Conservation (phyloP, 2,329 filamentous ascomycete species). For the Polychaeton citri region DNA sequence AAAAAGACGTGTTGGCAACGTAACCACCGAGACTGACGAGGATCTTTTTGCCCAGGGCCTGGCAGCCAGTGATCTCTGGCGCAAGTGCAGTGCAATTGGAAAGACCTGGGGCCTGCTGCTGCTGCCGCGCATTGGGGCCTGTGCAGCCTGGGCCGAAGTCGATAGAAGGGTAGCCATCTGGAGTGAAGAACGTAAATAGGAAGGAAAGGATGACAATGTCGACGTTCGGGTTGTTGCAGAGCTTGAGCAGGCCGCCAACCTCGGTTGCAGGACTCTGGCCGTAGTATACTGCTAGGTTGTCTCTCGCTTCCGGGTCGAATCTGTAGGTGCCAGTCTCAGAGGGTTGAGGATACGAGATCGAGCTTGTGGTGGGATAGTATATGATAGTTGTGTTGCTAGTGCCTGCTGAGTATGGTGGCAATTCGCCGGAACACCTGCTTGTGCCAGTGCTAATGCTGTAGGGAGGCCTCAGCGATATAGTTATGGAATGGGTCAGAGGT, state of each 20-base stretch:
- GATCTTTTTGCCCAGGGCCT: conserved; percentile 26
- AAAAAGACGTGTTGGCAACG: conserved; percentile 16
- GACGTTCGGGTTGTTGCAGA: conserved; percentile 22
- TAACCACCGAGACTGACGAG: conserved; percentile 26
- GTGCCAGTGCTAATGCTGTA: too few species aligned
- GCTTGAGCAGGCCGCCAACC: conserved; percentile 14
- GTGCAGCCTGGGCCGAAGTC: conserved; percentile 23
- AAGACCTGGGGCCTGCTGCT: conserved; percentile 23
- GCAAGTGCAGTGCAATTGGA: conserved; percentile 26
- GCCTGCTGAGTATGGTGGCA: too few species aligned
- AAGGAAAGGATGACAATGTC: conserved; percentile 26
- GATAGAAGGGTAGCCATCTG: conserved; percentile 19
- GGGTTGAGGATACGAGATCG: not conserved
- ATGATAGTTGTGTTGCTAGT: too few species aligned
- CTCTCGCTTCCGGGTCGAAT: conserved; percentile 13
- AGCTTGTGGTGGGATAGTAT: too few species aligned
- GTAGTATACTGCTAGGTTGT: conserved; percentile 23
- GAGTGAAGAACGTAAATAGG: conserved; percentile 20
- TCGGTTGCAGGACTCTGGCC: conserved; percentile 15
- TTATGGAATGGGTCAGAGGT: too few species aligned
- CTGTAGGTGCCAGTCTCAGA: conserved; percentile 5
- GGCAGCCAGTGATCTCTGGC: conserved; percentile 21
- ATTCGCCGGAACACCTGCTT: too few species aligned
- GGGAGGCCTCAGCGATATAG: too few species aligned
- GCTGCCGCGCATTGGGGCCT: conserved; percentile 19